phyloP scores from a whole-genome alignment of 768 basidiomycete genomes.

The Rhodosporidiobolus odoratus region DNA sequence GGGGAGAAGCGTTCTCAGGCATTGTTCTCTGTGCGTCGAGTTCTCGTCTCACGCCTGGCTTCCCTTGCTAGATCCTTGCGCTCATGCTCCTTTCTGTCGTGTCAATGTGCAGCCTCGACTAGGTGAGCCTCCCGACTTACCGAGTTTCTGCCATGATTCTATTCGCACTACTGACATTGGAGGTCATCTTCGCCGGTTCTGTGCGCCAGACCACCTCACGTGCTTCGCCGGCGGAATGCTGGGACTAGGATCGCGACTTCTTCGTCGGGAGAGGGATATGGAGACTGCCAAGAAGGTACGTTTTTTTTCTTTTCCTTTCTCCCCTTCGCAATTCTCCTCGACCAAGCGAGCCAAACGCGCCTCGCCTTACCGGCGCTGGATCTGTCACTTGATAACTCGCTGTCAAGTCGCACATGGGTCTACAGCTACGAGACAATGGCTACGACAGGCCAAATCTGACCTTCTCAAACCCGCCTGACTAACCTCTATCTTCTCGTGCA shows the following conservation, averaged over 20 bases:
- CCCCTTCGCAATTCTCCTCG: neutral
- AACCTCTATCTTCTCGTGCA: slow-evolving; percentile 4
- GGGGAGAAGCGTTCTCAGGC: too few relatives aligned
- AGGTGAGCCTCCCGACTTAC: neutral
- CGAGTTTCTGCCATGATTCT: neutral
- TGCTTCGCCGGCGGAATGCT: slow-evolving; percentile 51
- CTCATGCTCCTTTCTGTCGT: too few relatives aligned
- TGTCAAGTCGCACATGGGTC: too few relatives aligned
- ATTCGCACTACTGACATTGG: too few relatives aligned
- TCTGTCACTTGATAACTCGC: too few relatives aligned
- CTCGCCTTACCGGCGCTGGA: too few relatives aligned
- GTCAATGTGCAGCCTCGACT: neutral
- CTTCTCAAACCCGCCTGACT: neutral
- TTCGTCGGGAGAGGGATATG: slow-evolving; percentile 45
- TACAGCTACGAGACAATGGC: neutral
- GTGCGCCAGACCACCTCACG: slow-evolving; percentile 25
- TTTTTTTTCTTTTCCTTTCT: neutral
- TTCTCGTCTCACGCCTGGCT: too few relatives aligned
- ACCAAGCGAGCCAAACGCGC: neutral
- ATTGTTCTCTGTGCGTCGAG: slow-evolving; percentile 19
- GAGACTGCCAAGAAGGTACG: slow-evolving; percentile 13
- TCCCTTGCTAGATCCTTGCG: too few relatives aligned
- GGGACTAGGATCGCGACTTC: slow-evolving; percentile 47
- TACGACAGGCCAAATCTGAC: neutral
- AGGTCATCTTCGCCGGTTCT: neutral